phyloP scores from a whole-genome alignment of 192 early-diverging fungal genomes.

The Entophlyctis luteolus region DNA sequence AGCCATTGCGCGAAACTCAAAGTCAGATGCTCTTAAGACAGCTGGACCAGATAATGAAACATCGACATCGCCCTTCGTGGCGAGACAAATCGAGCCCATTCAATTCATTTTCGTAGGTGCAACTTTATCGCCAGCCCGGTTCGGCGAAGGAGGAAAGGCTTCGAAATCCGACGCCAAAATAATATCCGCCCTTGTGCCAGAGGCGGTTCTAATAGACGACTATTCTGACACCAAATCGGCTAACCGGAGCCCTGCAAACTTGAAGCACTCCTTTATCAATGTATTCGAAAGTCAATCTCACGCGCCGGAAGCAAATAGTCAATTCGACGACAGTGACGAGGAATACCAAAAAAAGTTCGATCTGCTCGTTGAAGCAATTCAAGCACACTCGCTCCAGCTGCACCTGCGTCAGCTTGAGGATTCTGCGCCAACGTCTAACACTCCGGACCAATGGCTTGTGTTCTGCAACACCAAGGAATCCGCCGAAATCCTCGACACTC shows the following conservation, averaged over 20 bases:
- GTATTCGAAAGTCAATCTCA: background rate
- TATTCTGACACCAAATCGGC: no score
- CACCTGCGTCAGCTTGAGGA: no score
- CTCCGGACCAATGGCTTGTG: conserved; percentile 50
- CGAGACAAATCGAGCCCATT: background rate
- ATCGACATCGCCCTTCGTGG: no score
- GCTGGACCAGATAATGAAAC: no score
- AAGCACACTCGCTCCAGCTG: no score
- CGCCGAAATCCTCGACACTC: conserved; percentile 10
- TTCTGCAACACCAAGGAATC: conserved; percentile 74
- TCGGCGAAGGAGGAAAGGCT: background rate
- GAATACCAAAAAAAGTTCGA: conserved; percentile 64
- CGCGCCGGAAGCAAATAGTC: background rate
- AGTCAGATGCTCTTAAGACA: no score
- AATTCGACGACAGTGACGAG: conserved; percentile 59
- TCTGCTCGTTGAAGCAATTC: conserved; percentile 67
- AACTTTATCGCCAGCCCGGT: conserved; percentile 24
- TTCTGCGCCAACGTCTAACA: conserved; percentile 35
- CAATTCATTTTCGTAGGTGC: conserved; percentile 39
- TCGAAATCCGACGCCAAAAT: conserved; percentile 11
- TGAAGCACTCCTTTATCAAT: conserved; percentile 27
- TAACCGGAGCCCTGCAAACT: no score
- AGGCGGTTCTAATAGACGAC: conserved; percentile 10
- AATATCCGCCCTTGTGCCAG: conserved; percentile 19
- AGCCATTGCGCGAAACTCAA: no score